phyloP scores from a whole-genome alignment of 2,329 filamentous ascomycete genomes.

The Blumeriella jaapii region DNA sequence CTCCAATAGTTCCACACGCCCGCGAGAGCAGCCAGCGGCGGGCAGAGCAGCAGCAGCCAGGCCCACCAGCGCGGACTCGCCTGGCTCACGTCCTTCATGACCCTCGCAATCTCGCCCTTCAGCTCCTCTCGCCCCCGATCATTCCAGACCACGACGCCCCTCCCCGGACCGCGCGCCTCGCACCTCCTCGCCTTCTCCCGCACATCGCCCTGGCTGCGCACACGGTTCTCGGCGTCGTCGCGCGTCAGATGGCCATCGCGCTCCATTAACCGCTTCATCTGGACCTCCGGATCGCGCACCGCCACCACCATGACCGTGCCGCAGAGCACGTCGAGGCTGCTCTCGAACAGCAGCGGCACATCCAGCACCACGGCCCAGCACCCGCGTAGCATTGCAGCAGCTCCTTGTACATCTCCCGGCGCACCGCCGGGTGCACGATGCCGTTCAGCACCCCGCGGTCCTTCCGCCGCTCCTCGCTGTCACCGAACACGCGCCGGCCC shows the following conservation, averaged over 20 bases:
- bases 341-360: constrained; percentile 85
- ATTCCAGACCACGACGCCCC: constrained; percentile 83
- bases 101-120: constrained; percentile 50
- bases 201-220: constrained; percentile 79
- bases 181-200: constrained; percentile 69
- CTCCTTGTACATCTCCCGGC: constrained; percentile 66
- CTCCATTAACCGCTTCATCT: constrained; percentile 67
- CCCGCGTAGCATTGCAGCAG: constrained; percentile 65
- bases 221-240: constrained; percentile 82
- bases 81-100: constrained; percentile 49
- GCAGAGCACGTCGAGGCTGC: constrained; percentile 72
- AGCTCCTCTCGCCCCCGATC: constrained; percentile 65
- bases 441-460: constrained; percentile 72
- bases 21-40: constrained; percentile 59
- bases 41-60: constrained; percentile 56
- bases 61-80: constrained; percentile 55
- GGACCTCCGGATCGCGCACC: constrained; percentile 65
- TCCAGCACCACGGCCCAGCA: constrained; percentile 87
- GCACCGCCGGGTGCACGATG: constrained; percentile 88
- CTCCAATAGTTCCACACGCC: constrained; percentile 62
- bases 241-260: constrained; percentile 66
- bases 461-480: constrained; percentile 53
- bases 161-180: constrained; percentile 48
- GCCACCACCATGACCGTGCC: constrained; percentile 80
- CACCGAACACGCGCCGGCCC: constrained; percentile 76